These are phyloP conservation scores for Schoenoplectus triqueter DNA, from an alignment of 202 grass and related monocot genomes.

Conservation along the genomic window DNA sequence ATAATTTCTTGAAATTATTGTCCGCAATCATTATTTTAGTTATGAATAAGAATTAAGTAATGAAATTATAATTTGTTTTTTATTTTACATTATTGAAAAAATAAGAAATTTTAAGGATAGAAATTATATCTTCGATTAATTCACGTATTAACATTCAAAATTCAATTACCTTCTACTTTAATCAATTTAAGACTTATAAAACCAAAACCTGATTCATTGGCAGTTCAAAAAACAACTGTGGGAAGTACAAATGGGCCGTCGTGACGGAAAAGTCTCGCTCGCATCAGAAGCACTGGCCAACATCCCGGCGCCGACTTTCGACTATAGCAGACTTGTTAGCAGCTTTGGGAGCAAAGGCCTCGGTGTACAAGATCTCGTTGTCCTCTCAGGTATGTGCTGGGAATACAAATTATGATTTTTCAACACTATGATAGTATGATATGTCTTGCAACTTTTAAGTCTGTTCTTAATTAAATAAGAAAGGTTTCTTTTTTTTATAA, in stretches of 20 bases:
- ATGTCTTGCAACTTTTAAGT: not conserved
- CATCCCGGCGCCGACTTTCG: constrained; percentile 51
- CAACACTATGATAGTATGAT: not conserved
- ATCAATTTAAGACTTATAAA: not conserved
- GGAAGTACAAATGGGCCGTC: constrained; percentile 71
- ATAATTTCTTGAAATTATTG: not conserved
- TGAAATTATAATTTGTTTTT: not conserved
- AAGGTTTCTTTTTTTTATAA: not conserved
- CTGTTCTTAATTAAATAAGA: not conserved
- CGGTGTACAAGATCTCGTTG: constrained; percentile 64
- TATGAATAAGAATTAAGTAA: not conserved
- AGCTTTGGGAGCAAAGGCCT: constrained; percentile 55
- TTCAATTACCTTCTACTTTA: not conserved
- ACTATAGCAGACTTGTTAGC: constrained; percentile 37
- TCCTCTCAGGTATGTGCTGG: constrained; percentile 53
- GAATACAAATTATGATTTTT: not conserved
- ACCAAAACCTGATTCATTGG: not conserved
- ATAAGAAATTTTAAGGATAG: not conserved
- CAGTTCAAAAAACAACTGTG: constrained; percentile 63
- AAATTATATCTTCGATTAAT: not conserved
- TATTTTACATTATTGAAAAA: not conserved
- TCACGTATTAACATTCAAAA: not conserved
- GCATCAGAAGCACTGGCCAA: constrained; percentile 32
- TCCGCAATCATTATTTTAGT: not conserved
- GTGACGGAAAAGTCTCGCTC: constrained; percentile 56